Percentiles rank a stretch among this genome's conserved stretches.
Conservation (phyloP, 163 green algal genomes). For the Scenedesmus sp. region DNA sequence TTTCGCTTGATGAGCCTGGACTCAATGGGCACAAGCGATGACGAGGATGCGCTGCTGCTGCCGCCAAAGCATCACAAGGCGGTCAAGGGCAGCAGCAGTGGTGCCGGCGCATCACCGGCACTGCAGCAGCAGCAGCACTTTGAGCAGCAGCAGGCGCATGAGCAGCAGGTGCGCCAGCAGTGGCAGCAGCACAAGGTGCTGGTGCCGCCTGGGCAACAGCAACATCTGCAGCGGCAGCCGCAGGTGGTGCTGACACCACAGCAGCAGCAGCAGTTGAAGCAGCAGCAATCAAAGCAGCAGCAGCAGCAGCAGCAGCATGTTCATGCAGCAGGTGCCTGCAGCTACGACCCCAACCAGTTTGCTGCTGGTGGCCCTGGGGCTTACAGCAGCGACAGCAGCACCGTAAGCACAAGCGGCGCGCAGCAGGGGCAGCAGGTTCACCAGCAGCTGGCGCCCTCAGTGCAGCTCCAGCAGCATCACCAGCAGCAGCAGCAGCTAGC, state of each 20-base stretch:
- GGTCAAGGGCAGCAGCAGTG: neutral
- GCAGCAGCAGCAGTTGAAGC: neutral
- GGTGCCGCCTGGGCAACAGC: slow-evolving; percentile 13
- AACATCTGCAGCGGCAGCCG: slow-evolving; percentile 31
- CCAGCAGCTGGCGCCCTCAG: neutral
- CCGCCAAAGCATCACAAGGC: neutral
- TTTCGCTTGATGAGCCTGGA: neutral
- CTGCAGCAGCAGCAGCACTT: neutral
- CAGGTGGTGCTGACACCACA: neutral
- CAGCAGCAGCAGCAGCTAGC: slow-evolving; percentile 16
- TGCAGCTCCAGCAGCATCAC: neutral
- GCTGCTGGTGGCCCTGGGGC: neutral
- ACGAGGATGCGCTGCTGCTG: slow-evolving; percentile 37
- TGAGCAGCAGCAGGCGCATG: slow-evolving; percentile 5
- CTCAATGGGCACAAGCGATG: neutral
- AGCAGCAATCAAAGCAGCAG: slow-evolving; percentile 49
- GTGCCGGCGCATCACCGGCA: neutral
- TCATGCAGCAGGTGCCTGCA: neutral
- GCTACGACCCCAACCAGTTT: neutral
- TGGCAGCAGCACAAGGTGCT: slow-evolving; percentile 34
- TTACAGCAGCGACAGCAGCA: slow-evolving; percentile 40
- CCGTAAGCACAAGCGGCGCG: neutral
- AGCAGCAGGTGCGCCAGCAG: slow-evolving; percentile 29
- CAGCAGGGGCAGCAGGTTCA: neutral
- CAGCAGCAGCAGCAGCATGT: slow-evolving; percentile 33